Conservation (phyloP, 306 rosid genomes). For the apple (Malus domestica) region ASM211411v1 NC_041800.1:28632733-28633232, state of each 20-base stretch:
- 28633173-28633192: conserved; percentile 84
- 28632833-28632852: background rate
- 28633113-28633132: conserved; percentile 7
- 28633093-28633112: too few species aligned
- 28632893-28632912: conserved; percentile 2
- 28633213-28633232: conserved; percentile 88
- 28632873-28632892: conserved; percentile 14
- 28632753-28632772: conserved; percentile 44
- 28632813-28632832: conserved; percentile 5
- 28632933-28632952: conserved; percentile 60
- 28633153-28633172: conserved; percentile 61
- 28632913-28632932: conserved; percentile 49
- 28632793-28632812: conserved; percentile 9
- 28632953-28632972: conserved; percentile 77
- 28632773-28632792: conserved; percentile 17
- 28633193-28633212: conserved; percentile 83
- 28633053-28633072: background rate
- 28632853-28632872: conserved; percentile 10
- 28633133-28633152: conserved; percentile 63
- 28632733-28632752: conserved; percentile 71
- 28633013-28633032: background rate
- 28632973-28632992: conserved; percentile 93
- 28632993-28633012: conserved; percentile 58
- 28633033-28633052: background rate
- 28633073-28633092: background rate